Conservation (phyloP, 2,329 filamentous ascomycete species). For the Phaeosphaeria sp. region DNA sequence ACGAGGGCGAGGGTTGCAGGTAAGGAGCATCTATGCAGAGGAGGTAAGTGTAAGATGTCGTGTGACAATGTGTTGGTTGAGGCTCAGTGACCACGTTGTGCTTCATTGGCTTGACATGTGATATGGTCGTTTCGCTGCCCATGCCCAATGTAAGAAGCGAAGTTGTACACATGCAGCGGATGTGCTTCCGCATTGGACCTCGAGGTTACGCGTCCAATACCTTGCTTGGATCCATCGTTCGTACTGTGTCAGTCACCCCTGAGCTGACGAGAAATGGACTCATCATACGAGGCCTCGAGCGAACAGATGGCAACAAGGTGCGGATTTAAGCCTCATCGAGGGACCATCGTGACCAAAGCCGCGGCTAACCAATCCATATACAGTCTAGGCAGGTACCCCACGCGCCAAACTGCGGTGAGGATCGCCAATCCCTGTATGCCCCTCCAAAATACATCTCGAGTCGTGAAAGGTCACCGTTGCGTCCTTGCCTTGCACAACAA, state of each 20-base stretch:
- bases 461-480: conserved; percentile 11
- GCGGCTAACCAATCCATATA: conserved; percentile 9
- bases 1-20: background rate
- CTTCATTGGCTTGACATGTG: background rate
- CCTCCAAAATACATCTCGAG: conserved; percentile 23
- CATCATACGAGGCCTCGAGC: conserved; percentile 1
- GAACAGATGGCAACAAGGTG: conserved; percentile 9
- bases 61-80: background rate
- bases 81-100: background rate
- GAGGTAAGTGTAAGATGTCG: background rate
- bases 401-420: conserved; percentile 30
- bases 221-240: background rate
- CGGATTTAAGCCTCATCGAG: conserved; percentile 7
- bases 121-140: background rate
- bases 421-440: conserved; percentile 25
- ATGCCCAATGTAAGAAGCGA: background rate
- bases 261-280: background rate
- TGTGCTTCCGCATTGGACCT: conserved; percentile 12
- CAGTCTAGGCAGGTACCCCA: conserved; percentile 20
- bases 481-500: conserved; percentile 13
- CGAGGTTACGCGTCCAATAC: conserved; percentile 8
- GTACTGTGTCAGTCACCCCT: background rate
- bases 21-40: background rate
- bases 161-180: conserved; percentile 5
- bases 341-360: conserved; percentile 12